Evolutionary conservation across 306 rosid species (phyloP), one percentile per base, ranked within the genome.

Genomic region (Inga oerstediana): DNA sequence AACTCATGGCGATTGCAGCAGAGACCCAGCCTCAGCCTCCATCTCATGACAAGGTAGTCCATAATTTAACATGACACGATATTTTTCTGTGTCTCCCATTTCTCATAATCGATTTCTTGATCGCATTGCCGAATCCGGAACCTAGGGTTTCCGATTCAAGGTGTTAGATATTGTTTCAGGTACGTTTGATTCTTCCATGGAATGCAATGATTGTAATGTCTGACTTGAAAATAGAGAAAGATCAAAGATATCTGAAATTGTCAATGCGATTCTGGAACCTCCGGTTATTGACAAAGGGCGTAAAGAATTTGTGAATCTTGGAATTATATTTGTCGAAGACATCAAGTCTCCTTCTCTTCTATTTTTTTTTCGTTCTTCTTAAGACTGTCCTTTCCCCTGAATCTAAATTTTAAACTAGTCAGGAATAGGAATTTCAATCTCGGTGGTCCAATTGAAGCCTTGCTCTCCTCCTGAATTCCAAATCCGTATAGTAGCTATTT

Each of bases 1-100:
- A 61, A 8, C 46, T 34, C 77, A 96, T 97, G 99, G 97, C 97
- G 83, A 88, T 92, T 69, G 92, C 93, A 46, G 67, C 95, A 46
- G 99, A 97, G 86, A 84, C 70, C 5, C 94, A 84, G 72, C 88
- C 80, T 34, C 95, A 84, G 67, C 88, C 80, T 34, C 97, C 88
- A 48, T 59, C 79, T 3, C 89, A 84, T 69, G 86, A 90, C 81
- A 89, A 90, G 98, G 99, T 92, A 74, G 62, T 22, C 10, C 19
- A 13, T 16, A 20, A 34, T 7, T 58, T 17, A 41, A 11, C 46
- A 10, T 13, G 67, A 34, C 11, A 59, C 4, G 27, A 22, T 10
- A 22, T 59, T 59, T 22, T 8, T 48, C 3, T 49, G 5, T 39
- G 13, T 24, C 39, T 27, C 15, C 48, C 12, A 67, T 69, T 59